A percentile compares a stretch with the other conserved stretches of the same genome.
These are phyloP conservation scores for Mucor indicus DNA, from an alignment of 371 early-diverging fungal genomes.

Conservation along the genomic window DNA sequence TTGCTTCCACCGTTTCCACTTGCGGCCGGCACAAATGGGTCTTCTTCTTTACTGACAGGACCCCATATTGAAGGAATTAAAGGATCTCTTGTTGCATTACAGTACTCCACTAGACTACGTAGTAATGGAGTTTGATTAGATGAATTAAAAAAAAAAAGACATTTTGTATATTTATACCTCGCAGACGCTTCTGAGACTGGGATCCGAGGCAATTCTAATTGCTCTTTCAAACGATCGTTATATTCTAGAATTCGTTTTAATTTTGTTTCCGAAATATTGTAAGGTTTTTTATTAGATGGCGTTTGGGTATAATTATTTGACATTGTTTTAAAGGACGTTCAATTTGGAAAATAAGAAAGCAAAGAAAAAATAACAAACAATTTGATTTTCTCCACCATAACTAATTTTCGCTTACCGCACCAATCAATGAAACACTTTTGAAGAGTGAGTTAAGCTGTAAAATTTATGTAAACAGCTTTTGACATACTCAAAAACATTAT, in stretches of 20 bases:
- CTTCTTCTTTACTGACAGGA: constrained; percentile 64
- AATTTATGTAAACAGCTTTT: too few species aligned
- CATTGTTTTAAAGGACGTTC: too few species aligned
- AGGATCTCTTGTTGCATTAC: constrained; percentile 58
- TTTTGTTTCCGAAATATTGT: constrained; percentile 60
- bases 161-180: too few species aligned
- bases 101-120: constrained; percentile 51
- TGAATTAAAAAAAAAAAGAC: too few species aligned
- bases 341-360: too few species aligned
- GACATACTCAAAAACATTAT: too few species aligned
- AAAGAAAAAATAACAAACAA: too few species aligned
- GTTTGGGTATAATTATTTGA: constrained; percentile 24
- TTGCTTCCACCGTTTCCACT: constrained; percentile 9
- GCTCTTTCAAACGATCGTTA: constrained; percentile 72
- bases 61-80: constrained; percentile 84
- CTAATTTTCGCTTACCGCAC: too few species aligned
- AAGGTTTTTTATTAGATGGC: constrained; percentile 9
- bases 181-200: constrained; percentile 71
- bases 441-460: too few species aligned
- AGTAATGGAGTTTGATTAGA: too few species aligned
- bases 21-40: constrained; percentile 70
- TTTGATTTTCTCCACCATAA: too few species aligned
- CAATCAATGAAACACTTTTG: too few species aligned
- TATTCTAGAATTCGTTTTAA: constrained; percentile 71
- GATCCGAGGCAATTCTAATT: constrained; percentile 73